Base-by-base conservation (phyloP, 2,329 filamentous ascomycete species). In the Arthroderma sp. region DNA sequence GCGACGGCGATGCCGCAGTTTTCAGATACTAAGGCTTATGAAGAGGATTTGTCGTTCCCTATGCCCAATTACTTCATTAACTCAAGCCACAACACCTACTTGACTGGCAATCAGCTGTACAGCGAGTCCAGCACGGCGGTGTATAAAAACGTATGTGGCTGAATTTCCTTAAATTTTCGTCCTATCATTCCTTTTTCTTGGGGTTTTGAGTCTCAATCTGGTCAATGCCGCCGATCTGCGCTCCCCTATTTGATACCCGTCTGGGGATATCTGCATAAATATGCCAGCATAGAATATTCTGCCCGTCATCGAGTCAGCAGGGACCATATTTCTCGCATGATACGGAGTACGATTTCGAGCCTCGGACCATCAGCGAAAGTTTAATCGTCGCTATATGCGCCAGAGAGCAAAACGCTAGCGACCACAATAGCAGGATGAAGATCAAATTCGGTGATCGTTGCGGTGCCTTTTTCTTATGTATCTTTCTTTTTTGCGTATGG, bases 21-120 rank as follows among this genome's bases (percentile, higher is more conserved):
- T 6, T 55, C 54, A 8, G 51, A 54, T 21, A 56, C 66, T 60
- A 68, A 72, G 21, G 69, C 72, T 6, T 58, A 70, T 21, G 64
- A 73, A 61, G 76, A 81, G 58, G 85, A 90, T 66, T 68, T 83
- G 33, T 79, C 79, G 0, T 81, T 80, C 55, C 87, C 88, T 2
- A 78, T 95, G 58, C 88, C 86, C 51, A 89, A 94, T 68, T 96
- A 96, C 74, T 96, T 89, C 70, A 91, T 96, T 69, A 95, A 86
- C 61, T 94, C 88, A 63, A 95, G 89, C 67, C 91, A 96, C 75
- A 96, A 96, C 69, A 96, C 91, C 0, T 96, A 95, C 69, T 76
- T 95, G 43, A 84, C 85, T 1, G 91, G 91, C 1, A 90, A 95
- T 65, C 91, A 96, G 71, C 77, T 93, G 41, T 84, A 82, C 60